Percentiles rank a stretch among this genome's conserved stretches.
These are phyloP conservation scores for Solanum paucissectum DNA, from an alignment of 257 asterid genomes.

Conservation along the genomic window DNA sequence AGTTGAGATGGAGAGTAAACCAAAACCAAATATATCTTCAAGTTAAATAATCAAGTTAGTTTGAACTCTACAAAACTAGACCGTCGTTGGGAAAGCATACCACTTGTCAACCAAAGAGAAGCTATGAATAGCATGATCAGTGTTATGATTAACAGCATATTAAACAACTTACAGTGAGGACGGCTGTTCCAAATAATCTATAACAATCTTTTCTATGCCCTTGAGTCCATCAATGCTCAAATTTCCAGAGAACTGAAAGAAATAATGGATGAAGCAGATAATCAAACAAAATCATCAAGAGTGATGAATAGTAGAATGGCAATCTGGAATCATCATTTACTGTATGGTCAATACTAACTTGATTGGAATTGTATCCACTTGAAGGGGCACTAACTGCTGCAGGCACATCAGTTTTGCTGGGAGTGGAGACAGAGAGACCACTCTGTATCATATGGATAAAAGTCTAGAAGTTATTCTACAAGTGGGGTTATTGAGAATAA, in stretches of 20 bases:
- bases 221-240: conserved; percentile 58
- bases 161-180: conserved; percentile 45
- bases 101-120: background rate
- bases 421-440: conserved; percentile 15
- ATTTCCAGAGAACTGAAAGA: conserved; percentile 43
- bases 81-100: background rate
- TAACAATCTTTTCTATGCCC: conserved; percentile 51
- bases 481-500: background rate
- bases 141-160: background rate
- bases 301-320: background rate
- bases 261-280: background rate
- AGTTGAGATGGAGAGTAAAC: background rate
- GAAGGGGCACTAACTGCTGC: conserved; percentile 12
- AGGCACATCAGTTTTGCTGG: conserved; percentile 9
- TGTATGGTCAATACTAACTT: conserved; percentile 28
- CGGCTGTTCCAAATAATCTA: conserved; percentile 57
- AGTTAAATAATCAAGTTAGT: background rate
- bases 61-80: background rate
- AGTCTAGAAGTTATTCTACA: background rate
- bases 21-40: background rate
- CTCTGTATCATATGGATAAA: conserved; percentile 22
- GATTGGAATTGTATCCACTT: conserved; percentile 28
- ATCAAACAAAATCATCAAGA: background rate
- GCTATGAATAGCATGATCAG: background rate
- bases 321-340: background rate